Conservation (phyloP, 306 rosid genomes). For the Pyrus betulifolia region DNA sequence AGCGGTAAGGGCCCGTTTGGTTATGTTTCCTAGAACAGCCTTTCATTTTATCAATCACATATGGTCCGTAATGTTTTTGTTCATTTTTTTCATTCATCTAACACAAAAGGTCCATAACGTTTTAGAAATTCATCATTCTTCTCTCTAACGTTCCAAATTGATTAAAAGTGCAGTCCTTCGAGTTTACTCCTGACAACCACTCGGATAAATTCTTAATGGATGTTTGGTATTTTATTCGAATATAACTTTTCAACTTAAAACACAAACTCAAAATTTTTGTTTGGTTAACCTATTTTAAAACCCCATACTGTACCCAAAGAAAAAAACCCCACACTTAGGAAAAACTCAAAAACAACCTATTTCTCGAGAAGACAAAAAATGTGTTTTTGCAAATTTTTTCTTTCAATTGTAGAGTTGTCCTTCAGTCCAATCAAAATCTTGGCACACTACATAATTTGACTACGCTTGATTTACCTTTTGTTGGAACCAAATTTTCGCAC, state of each 20-base stretch:
- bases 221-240: too few relatives aligned
- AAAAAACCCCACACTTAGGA: neutral
- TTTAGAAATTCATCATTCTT: too few relatives aligned
- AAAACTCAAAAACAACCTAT: neutral
- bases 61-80: too few relatives aligned
- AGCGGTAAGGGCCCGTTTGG: neutral
- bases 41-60: neutral
- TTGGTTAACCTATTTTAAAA: neutral
- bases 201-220: neutral
- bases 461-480: neutral
- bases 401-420: neutral
- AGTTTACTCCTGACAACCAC: neutral
- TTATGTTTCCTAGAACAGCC: neutral
- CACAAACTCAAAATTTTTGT: neutral
- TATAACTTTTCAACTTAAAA: too few relatives aligned
- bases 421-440: too few relatives aligned
- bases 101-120: too few relatives aligned
- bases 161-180: too few relatives aligned
- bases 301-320: neutral
- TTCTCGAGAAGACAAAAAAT: neutral
- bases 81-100: too few relatives aligned
- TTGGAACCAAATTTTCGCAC: neutral
- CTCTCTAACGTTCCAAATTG: too few relatives aligned
- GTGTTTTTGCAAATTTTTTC: neutral
- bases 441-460: too few relatives aligned